Evolutionary conservation across 345 rosid genomes (phyloP).

Genomic region (Triadica sebifera): DNA sequence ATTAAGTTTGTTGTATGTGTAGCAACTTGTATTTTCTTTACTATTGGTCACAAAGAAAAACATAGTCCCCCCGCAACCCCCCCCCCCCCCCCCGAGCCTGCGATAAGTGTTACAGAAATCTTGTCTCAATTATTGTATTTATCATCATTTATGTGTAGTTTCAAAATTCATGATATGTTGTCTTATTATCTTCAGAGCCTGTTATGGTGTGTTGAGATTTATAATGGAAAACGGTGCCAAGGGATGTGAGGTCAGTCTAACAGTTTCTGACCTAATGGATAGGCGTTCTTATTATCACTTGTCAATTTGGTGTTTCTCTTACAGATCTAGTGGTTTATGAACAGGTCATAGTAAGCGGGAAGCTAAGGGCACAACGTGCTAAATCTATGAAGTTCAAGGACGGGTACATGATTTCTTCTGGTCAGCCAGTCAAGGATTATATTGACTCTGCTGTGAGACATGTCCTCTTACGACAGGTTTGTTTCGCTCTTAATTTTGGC

Average conservation of each 20-base stretch:
- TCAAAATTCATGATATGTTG: neutral
- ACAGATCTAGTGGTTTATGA: neutral
- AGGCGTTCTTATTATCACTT: neutral
- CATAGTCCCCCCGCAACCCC: neutral
- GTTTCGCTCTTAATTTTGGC: neutral
- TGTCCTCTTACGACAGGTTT: constrained; percentile 85
- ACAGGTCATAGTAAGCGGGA: constrained; percentile 95
- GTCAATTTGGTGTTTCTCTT: neutral
- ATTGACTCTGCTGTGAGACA: constrained; percentile 91
- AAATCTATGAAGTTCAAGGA: constrained; percentile 96
- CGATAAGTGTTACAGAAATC: neutral
- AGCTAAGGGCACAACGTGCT: constrained; percentile 85
- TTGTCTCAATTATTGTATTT: neutral
- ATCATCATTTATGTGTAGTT: neutral
- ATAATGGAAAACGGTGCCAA: constrained; percentile 91
- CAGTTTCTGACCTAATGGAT: no score
- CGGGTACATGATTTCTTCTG: constrained; percentile 94
- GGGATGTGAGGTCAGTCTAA: constrained; percentile 67
- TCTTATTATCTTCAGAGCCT: constrained; percentile 51
- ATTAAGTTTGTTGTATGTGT: constrained; percentile 27
- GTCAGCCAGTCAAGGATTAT: constrained; percentile 85
- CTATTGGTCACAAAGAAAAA: neutral
- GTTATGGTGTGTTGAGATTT: constrained; percentile 83
- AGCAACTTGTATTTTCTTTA: constrained; percentile 15
- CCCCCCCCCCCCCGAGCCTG: no score